Conservation (phyloP, 2,329 filamentous ascomycete genomes). For the Colletotrichum nymphaeae region DNA sequence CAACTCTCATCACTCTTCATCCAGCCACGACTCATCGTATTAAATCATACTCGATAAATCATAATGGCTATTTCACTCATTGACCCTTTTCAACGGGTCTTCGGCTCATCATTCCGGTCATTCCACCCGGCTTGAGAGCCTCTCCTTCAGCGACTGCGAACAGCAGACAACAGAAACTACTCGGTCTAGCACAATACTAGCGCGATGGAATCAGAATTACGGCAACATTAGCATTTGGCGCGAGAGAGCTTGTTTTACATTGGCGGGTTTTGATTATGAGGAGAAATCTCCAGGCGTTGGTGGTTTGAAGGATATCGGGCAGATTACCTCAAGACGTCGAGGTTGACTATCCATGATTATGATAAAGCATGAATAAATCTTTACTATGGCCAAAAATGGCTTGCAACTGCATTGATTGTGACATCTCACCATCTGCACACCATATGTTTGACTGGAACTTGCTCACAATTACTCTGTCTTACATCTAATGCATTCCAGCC, state of each 20-base stretch:
- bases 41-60: neutral
- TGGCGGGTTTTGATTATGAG: neutral
- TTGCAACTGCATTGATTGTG: accelerated
- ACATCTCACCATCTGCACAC: accelerated
- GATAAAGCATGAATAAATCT: neutral
- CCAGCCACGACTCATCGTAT: slow-evolving; percentile 20
- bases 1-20: slow-evolving; percentile 39
- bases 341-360: neutral
- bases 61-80: accelerated
- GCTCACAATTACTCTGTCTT: too few relatives aligned
- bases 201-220: too few relatives aligned
- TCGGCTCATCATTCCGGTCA: neutral
- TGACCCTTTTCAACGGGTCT: too few relatives aligned
- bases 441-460: accelerated
- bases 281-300: neutral
- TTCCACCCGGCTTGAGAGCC: too few relatives aligned
- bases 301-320: neutral
- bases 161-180: neutral
- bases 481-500: too few relatives aligned
- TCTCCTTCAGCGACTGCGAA: neutral
- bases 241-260: neutral
- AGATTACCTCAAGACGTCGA: neutral
- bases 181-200: neutral
- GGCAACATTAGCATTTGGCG: neutral
- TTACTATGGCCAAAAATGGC: neutral